Evolutionary conservation across 2,329 filamentous ascomycete genomes (phyloP).

Genomic region (Erysiphe pulchra): DNA sequence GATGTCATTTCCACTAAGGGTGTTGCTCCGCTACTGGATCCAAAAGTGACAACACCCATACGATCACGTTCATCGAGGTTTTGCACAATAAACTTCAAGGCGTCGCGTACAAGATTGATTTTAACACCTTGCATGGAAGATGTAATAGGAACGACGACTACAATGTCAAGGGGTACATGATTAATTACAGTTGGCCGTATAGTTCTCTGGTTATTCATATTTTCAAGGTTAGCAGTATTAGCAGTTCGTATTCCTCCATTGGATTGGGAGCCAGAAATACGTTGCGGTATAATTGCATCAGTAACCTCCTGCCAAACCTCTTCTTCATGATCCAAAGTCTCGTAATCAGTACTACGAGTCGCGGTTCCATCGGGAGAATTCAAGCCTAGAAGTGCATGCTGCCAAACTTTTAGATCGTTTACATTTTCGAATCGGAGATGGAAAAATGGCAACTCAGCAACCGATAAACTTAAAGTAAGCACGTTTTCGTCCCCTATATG

Average conservation of each 20-base stretch:
- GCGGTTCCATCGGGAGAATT: slow-evolving; percentile 42
- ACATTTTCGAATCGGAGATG: slow-evolving; percentile 72
- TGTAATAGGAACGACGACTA: slow-evolving; percentile 89
- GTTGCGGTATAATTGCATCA: slow-evolving; percentile 22
- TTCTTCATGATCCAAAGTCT: slow-evolving; percentile 65
- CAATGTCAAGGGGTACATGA: slow-evolving; percentile 83
- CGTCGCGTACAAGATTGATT: slow-evolving; percentile 79
- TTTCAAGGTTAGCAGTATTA: slow-evolving; percentile 77
- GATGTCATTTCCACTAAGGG: slow-evolving; percentile 96
- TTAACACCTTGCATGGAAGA: slow-evolving; percentile 99
- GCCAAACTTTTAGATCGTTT: slow-evolving; percentile 71
- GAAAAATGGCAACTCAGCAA: slow-evolving; percentile 78
- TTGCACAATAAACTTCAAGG: slow-evolving; percentile 73
- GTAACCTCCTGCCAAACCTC: slow-evolving; percentile 53
- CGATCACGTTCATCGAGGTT: slow-evolving; percentile 79
- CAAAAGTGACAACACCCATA: slow-evolving; percentile 94
- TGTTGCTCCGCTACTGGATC: slow-evolving; percentile 76
- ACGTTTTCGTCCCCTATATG: slow-evolving; percentile 41
- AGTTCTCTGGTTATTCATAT: slow-evolving; percentile 37
- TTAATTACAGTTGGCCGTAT: slow-evolving; percentile 18
- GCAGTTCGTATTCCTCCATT: slow-evolving; percentile 65
- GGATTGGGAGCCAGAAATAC: slow-evolving; percentile 60
- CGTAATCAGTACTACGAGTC: slow-evolving; percentile 48
- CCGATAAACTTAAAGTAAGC: slow-evolving; percentile 71
- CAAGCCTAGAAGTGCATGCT: slow-evolving; percentile 62